phyloP scores from a whole-genome alignment of 306 rosid species.

The Ammopiptanthus mongolicus region DNA sequence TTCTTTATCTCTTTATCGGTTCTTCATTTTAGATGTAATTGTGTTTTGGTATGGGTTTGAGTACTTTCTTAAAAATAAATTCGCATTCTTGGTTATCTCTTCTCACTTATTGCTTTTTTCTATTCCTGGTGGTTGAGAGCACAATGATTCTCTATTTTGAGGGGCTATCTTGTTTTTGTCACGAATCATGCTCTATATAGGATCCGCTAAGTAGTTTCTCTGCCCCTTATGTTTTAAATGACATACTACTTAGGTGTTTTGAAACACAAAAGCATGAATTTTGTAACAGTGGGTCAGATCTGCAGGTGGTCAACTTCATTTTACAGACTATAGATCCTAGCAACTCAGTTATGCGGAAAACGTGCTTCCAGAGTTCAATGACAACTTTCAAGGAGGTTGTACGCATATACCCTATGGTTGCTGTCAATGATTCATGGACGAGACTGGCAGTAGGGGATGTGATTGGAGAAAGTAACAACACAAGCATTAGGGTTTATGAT shows the following conservation, averaged over 20 bases:
- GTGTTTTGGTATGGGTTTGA: not conserved
- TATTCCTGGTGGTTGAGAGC: conserved; percentile 22
- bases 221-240: conserved; percentile 15
- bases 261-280: conserved; percentile 31
- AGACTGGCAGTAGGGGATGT: conserved; percentile 94
- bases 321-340: conserved; percentile 91
- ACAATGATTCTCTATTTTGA: conserved; percentile 13
- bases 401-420: conserved; percentile 85
- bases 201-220: not conserved
- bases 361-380: conserved; percentile 87
- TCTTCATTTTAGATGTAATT: not conserved
- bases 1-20: not conserved
- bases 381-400: conserved; percentile 81
- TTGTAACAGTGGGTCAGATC: conserved; percentile 50
- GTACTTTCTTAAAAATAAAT: not conserved
- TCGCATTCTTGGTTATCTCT: not conserved
- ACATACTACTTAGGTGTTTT: conserved; percentile 5
- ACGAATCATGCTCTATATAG: not conserved
- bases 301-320: conserved; percentile 88
- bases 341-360: conserved; percentile 90
- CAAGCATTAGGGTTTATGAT: conserved; percentile 82
- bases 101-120: conserved; percentile 2
- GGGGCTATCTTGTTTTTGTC: not conserved
- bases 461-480: conserved; percentile 61
- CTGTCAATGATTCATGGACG: conserved; percentile 86